Evolutionary conservation across 345 rosid species (phyloP), one percentile per base, ranked within the genome.

Genomic region (Euphorbia pulcherrima): DNA sequence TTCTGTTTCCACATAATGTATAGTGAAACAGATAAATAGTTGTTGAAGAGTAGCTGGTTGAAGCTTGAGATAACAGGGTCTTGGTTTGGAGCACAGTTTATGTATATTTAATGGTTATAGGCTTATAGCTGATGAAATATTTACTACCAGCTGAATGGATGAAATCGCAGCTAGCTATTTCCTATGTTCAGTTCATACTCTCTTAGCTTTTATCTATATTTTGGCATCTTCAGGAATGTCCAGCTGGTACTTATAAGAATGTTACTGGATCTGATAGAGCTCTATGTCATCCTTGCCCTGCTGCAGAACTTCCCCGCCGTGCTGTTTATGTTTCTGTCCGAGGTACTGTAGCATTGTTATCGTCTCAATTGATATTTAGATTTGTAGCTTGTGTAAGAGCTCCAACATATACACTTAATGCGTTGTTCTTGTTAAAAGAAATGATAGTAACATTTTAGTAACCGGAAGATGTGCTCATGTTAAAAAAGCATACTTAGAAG

Each of bases 231-330:
- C 83, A 89, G 99, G 99, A 94, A 85, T 94, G 99, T 73, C 99
- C 97, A 64, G 65, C 74, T 78, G 99, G 99, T 64, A 92, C 99
- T 37, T 92, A 77, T 72, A 94, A 94, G 84, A 91, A 91, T 67
- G 88, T 83, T 53, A 84, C 80, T 69, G 99, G 99, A 72, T 92
- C 97, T 64, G 93, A 89, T 74, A 63, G 72, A 51, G 77, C 87
- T 61, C 97, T 94, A 72, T 94, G 99, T 75, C 89, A 28, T 71
- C 81, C 67, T 46, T 94, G 99, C 69, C 97, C 97, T 47, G 71
- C 78, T 64, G 16, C 73, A 62, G 97, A 92, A 81, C 90, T 94
- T 82, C 97, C 99, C 48, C 81, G 64, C 68, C 99, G 99, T 76
- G 95, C 96, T 30, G 74, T 73, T 59, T 91, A 89, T 81, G 69